Evolutionary conservation across 2,329 filamentous ascomycete species (phyloP).

Genomic region (Colletotrichum destructivum): DNA sequence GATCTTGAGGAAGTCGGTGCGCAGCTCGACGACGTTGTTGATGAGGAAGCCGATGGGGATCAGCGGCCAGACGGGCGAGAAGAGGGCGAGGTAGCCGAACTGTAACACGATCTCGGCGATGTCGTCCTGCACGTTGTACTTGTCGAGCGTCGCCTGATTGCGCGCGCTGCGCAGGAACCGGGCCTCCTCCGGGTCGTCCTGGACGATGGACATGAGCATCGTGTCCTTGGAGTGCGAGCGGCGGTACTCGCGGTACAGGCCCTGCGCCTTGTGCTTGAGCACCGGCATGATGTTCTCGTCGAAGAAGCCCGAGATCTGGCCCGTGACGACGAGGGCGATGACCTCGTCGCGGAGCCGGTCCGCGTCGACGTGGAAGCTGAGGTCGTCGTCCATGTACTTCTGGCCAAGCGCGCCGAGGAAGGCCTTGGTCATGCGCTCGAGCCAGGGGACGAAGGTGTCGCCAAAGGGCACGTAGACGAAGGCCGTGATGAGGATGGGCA

Average conservation of each 20-base stretch:
- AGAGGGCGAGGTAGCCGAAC: slow-evolving; percentile 82
- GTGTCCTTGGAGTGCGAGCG: slow-evolving; percentile 55
- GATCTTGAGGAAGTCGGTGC: slow-evolving; percentile 84
- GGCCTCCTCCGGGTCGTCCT: slow-evolving; percentile 75
- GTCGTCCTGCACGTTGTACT: slow-evolving; percentile 82
- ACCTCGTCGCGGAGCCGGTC: slow-evolving; percentile 79
- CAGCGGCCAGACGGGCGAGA: slow-evolving; percentile 83
- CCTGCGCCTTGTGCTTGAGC: slow-evolving; percentile 71
- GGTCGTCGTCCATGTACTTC: slow-evolving; percentile 63
- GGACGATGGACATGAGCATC: slow-evolving; percentile 61
- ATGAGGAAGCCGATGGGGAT: slow-evolving; percentile 80
- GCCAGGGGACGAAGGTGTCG: slow-evolving; percentile 75
- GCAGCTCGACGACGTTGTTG: slow-evolving; percentile 85
- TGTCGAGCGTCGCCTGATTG: slow-evolving; percentile 75
- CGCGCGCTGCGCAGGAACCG: slow-evolving; percentile 76
- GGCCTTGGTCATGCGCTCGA: slow-evolving; percentile 72
- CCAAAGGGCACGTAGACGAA: slow-evolving; percentile 87
- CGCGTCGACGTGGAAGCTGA: slow-evolving; percentile 75
- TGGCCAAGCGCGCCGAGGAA: slow-evolving; percentile 60
- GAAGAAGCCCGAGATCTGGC: slow-evolving; percentile 79
- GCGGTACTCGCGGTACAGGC: slow-evolving; percentile 60
- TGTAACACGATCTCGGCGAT: slow-evolving; percentile 81
- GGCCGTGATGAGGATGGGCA: slow-evolving; percentile 82
- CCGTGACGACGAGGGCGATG: slow-evolving; percentile 82
- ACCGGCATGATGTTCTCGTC: slow-evolving; percentile 81